Evolutionary conservation across 1,139 yeast species (phyloP), one percentile per base, ranked within the genome.

Genomic region (Yamadazyma friedrichii): DNA sequence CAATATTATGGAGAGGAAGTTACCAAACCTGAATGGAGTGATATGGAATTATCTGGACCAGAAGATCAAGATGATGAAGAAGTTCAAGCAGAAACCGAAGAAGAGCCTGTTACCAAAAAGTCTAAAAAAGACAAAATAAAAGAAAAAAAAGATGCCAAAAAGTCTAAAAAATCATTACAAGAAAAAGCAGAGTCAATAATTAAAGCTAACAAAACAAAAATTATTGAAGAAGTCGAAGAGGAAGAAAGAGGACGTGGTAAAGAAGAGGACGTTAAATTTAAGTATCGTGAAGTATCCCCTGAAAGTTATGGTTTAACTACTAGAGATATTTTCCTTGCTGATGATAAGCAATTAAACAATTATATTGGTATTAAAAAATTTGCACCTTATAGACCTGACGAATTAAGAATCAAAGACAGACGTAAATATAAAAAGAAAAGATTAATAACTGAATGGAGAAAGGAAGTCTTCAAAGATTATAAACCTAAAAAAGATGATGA

Each of bases 201-300:
- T 11, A 77, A 72, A 33, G 64, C 74, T 29, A 67, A 66, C 44
- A 55, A 65, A 3, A 44, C 55, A 24, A 61, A 55, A 40, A 59
- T 82, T 34, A 76, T 80, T 25, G 87, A 84, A 45, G 84, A 85
- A 41, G 79, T 78, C 25, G 82, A 78, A 45, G 87, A 81, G 54
- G 84, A 84, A 50, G 85, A 80, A 55, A 70, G 83, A 56, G 79
- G 73, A 31, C 75, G 84, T 17, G 62, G 65, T 46, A 62, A 36
- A 52, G 66, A 66, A 12, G 64, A 62, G 2, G 74, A 65, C 20
- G 52, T 78, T 35, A 76, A 72, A 43, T 93, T 93, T 74, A 82
- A 82, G 55, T 94, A 94, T 61, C 78, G 98, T 53, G 96, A 89
- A 54, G 98, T 93, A 3, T 89, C 96, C 0, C 98, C 99, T 3